Conservation (phyloP, 306 rosid species). For the Vigna trinervia region DNA sequence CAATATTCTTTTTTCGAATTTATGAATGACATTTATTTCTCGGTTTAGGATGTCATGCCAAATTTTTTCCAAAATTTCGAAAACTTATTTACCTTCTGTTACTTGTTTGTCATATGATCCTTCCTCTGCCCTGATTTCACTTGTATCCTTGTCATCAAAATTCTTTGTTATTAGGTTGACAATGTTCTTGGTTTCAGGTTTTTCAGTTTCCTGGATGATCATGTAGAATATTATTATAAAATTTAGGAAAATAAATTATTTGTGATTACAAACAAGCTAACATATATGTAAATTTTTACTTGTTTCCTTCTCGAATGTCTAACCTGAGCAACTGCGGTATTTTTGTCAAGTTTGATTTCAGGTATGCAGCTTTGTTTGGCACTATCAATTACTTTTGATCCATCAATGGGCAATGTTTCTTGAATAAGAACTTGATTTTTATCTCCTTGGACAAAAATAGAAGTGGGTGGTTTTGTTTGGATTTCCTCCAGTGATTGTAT, state of each 20-base stretch:
- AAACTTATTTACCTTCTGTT: neutral
- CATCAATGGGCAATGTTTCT: neutral
- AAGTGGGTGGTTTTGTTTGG: neutral
- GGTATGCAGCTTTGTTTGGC: neutral
- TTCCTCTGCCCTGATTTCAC: neutral
- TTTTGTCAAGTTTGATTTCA: neutral
- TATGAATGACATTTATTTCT: neutral
- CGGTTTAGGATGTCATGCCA: neutral
- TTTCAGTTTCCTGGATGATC: neutral
- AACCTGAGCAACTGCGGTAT: neutral
- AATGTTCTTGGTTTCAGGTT: neutral
- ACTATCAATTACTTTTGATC: neutral
- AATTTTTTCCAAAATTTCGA: neutral
- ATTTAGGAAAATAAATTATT: neutral
- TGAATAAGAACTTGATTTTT: neutral
- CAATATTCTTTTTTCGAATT: neutral
- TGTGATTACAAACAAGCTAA: neutral
- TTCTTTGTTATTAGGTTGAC: too few species aligned
- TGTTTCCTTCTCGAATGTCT: neutral
- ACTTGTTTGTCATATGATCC: neutral
- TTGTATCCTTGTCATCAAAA: neutral
- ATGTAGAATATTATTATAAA: too few species aligned
- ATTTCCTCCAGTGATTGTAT: neutral
- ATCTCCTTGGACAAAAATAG: neutral
- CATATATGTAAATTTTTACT: neutral